phyloP scores from a whole-genome alignment of 1,284 basidiomycete species.

The Uromyces viciae-fabae region DNA sequence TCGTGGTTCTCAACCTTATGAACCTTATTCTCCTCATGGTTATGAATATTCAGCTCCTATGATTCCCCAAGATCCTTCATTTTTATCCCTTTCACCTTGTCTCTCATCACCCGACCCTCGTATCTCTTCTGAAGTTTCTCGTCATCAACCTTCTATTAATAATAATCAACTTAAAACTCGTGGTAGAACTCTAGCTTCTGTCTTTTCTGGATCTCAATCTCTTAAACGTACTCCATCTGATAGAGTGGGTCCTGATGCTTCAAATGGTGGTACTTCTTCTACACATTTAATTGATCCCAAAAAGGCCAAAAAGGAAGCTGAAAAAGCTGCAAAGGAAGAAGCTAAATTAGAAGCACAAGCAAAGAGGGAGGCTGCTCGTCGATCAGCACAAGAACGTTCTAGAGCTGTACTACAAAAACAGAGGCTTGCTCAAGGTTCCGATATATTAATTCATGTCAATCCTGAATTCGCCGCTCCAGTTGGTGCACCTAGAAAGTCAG shows the following conservation, averaged over 20 bases:
- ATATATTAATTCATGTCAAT: constrained; percentile 39
- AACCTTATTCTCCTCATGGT: constrained; percentile 33
- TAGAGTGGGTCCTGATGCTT: background rate
- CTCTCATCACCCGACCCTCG: background rate
- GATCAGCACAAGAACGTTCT: constrained; percentile 71
- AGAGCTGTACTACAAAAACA: constrained; percentile 93
- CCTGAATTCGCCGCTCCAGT: constrained; percentile 41
- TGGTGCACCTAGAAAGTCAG: constrained; percentile 35
- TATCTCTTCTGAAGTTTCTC: background rate
- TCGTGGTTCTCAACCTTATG: constrained; percentile 33
- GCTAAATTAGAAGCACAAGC: constrained; percentile 63
- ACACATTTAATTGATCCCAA: constrained; percentile 66
- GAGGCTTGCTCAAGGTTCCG: constrained; percentile 45
- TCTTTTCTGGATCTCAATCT: constrained; percentile 40
- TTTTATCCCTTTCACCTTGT: constrained; percentile 38
- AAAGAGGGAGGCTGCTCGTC: constrained; percentile 72
- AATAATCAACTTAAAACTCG: constrained; percentile 75
- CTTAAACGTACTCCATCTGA: constrained; percentile 41
- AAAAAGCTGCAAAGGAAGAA: constrained; percentile 74
- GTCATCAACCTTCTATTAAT: constrained; percentile 15
- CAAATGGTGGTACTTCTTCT: constrained; percentile 55
- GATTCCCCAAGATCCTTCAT: constrained; percentile 37
- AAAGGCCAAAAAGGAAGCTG: constrained; percentile 83
- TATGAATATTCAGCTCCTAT: constrained; percentile 38
- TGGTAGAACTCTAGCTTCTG: constrained; percentile 56